Base-by-base conservation (phyloP, 2,329 filamentous ascomycete genomes). In the Pseudogymnoascus sp. region DNA sequence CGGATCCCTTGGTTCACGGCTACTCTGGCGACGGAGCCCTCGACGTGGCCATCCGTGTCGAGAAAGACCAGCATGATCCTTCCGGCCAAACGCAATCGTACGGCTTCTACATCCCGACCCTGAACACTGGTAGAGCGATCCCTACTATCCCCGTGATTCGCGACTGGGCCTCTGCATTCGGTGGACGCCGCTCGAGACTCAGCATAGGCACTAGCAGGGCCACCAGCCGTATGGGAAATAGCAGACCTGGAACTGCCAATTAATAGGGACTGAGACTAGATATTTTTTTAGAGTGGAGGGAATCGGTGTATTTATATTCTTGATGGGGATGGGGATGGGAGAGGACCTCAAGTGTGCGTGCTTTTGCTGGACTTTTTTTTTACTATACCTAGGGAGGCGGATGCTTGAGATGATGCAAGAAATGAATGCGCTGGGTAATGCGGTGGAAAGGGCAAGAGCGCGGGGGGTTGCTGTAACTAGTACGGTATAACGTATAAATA, bases 21-120 rank as follows among this genome's bases (percentile, higher is more conserved):
- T 74, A 78, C 72, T 74, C 76, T 68, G 72, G 80, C 73, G 79
- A 87, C 76, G 80, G 82, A 69, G 78, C 83, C 8, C 80, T 99
- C 4, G 91, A 97, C 68, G 85, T 97, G 59, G 87, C 86, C 61
- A 84, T 99, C 69, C 88, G 92, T 62, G 87, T 97, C 66, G 94
- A 99, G 75, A 85, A 93, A 65, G 86, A 92, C 72, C 90, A 96
- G 71, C 86, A 88, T 68, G 86, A 97, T 72, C 85, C 85, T 2
- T 80, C 89, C 36, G 94, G 94, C 37, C 84, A 83, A 66, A 97
- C 94, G 0, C 81, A 87, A 64, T 84, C 86, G 12, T 99, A 99
- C 71, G 88, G 92, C 8, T 78, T 99, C 58, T 87, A 91, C 1
- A 86, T 99, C n/a, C 94, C 94, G 10, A 33, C 58, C 5, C 60